Evolutionary conservation across 352 stramenopile species (phyloP).

Genomic region (Phytophthora sp.): DNA sequence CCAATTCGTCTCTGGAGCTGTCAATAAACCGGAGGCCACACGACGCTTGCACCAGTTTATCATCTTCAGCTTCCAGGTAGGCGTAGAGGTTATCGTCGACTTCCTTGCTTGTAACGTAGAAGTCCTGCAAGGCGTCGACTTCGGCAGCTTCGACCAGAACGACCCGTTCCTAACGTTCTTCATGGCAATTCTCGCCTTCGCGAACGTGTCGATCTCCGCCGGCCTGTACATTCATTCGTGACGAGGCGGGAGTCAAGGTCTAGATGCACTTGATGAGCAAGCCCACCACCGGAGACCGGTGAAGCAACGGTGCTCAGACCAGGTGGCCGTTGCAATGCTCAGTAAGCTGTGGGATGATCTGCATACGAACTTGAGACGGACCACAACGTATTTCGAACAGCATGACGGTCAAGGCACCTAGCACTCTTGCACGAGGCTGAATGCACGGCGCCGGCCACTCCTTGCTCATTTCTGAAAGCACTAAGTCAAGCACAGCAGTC

Average conservation of each 20-base stretch:
- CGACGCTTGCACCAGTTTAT: not conserved
- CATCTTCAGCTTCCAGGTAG: slow-evolving; percentile 17
- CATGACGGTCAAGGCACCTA: not conserved
- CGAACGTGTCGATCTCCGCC: slow-evolving; percentile 10
- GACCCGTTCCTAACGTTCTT: slow-evolving; percentile 41
- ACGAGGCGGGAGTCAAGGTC: not conserved
- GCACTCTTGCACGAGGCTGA: no score
- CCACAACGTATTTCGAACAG: not conserved
- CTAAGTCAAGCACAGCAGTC: not conserved
- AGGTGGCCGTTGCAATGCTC: no score
- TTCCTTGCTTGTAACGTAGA: slow-evolving; percentile 30
- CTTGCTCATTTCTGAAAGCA: slow-evolving; percentile 5
- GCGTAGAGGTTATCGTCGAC: slow-evolving; percentile 20
- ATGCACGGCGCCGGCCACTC: no score
- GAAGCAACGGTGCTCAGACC: no score
- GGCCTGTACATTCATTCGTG: slow-evolving; percentile 17
- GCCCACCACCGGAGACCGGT: no score
- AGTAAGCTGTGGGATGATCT: slow-evolving; percentile 8
- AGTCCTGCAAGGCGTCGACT: slow-evolving; percentile 14
- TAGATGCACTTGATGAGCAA: not conserved
- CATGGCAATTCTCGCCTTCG: slow-evolving; percentile 20
- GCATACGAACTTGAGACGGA: slow-evolving; percentile 5
- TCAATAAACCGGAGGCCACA: not conserved
- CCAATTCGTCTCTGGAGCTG: not conserved
- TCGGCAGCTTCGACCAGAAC: slow-evolving; percentile 7